phyloP scores from a whole-genome alignment of 2,329 filamentous ascomycete species.

The Bipolaris victoriae region DNA sequence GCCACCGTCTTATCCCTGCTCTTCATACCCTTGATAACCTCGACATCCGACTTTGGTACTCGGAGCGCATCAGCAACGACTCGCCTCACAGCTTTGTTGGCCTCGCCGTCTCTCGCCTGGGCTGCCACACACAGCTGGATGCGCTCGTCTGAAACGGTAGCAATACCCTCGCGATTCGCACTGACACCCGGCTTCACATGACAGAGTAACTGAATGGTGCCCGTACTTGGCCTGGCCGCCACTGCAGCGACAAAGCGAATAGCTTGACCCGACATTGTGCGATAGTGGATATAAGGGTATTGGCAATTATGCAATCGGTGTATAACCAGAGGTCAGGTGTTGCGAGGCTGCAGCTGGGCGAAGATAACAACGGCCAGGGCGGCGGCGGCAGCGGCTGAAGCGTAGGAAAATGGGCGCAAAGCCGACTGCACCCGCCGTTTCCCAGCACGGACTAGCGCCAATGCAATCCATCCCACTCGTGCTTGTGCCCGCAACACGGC shows the following conservation, averaged over 20 bases:
- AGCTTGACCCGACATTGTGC: slow-evolving; percentile 19
- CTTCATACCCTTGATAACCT: slow-evolving; percentile 67
- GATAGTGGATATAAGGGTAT: neutral
- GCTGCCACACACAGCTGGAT: slow-evolving; percentile 71
- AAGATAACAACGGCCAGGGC: neutral
- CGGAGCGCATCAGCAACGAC: slow-evolving; percentile 67
- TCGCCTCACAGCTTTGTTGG: slow-evolving; percentile 69
- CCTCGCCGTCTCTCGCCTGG: slow-evolving; percentile 69
- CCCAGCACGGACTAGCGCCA: neutral
- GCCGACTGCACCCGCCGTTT: slow-evolving; percentile 18
- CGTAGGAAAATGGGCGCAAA: slow-evolving; percentile 2
- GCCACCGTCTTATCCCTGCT: slow-evolving; percentile 65
- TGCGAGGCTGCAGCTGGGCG: neutral
- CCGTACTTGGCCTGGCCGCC: slow-evolving; percentile 17
- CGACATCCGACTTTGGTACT: slow-evolving; percentile 68
- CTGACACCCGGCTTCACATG: slow-evolving; percentile 71
- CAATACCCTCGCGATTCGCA: slow-evolving; percentile 66
- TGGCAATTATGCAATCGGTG: neutral
- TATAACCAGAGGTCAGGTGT: slow-evolving; percentile 18
- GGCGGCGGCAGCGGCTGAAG: neutral
- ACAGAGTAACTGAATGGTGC: slow-evolving; percentile 64
- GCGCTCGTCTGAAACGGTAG: slow-evolving; percentile 60
- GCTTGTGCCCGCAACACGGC: neutral
- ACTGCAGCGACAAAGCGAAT: slow-evolving; percentile 40
- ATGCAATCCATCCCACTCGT: neutral